These are phyloP conservation scores for Tricholoma sp. DNA, from an alignment of 768 basidiomycete genomes.

Conservation along the genomic window DNA sequence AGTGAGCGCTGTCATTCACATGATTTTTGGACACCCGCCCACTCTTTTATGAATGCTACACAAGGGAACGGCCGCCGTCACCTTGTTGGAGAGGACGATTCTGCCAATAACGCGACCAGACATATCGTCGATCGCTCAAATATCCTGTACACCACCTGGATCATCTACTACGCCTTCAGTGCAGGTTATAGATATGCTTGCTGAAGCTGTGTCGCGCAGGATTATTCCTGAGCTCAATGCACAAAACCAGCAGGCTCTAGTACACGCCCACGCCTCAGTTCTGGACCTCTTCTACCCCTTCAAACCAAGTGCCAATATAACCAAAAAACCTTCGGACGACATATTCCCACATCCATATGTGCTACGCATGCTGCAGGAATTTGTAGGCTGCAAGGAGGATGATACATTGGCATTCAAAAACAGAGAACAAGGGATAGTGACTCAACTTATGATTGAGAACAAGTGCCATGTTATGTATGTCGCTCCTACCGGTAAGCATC, in stretches of 20 bases:
- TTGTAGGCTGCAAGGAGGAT: not conserved
- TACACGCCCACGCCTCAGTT: not conserved
- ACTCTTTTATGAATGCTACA: not conserved
- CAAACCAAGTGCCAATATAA: not conserved
- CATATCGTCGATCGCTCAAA: not conserved
- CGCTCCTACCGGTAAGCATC: slow-evolving; percentile 1
- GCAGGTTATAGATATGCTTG: not conserved
- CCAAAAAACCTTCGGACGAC: not conserved
- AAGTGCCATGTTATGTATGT: slow-evolving; percentile 5
- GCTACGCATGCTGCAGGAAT: not conserved
- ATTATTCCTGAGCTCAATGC: not conserved
- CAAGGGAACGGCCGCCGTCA: not conserved
- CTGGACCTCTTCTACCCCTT: not conserved
- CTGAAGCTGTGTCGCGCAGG: not conserved
- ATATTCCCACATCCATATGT: not conserved
- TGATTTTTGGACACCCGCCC: slow-evolving; percentile 4
- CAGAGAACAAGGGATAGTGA: not conserved
- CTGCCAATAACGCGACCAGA: not conserved
- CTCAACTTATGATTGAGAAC: slow-evolving; percentile 5
- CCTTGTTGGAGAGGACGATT: not conserved
- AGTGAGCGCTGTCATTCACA: slow-evolving; percentile 12
- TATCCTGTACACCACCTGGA: not conserved
- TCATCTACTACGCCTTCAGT: not conserved
- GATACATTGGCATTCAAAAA: not conserved
- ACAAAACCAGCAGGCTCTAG: not conserved